Evolutionary conservation across 164 flowering plant species (phyloP).

Genomic region (Protea cynaroides): DNA sequence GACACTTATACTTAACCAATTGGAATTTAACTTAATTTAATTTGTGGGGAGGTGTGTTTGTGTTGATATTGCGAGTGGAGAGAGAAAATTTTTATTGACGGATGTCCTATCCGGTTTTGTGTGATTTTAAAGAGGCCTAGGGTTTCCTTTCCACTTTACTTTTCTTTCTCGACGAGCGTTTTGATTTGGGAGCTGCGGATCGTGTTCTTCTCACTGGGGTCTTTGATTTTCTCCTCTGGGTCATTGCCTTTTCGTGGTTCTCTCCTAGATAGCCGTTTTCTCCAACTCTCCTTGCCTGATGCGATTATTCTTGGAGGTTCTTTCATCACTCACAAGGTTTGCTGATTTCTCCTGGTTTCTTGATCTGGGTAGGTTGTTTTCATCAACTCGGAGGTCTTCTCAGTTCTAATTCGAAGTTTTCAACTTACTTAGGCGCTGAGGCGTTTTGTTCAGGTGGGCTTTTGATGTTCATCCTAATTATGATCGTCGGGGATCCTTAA

Average conservation of each 20-base stretch:
- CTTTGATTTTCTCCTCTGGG: constrained; percentile 2
- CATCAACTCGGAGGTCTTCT: constrained; percentile 4
- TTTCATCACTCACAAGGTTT: constrained; percentile 11
- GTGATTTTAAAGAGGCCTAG: constrained; percentile 25
- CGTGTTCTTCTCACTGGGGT: constrained; percentile 5
- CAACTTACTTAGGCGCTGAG: background rate
- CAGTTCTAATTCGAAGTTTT: constrained; percentile 7
- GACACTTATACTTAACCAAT: constrained; percentile 19
- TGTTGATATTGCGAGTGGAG: background rate
- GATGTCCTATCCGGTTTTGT: constrained; percentile 18
- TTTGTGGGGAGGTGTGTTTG: constrained; percentile 11
- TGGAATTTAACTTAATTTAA: constrained; percentile 18
- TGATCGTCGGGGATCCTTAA: background rate
- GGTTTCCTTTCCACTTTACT: constrained; percentile 31
- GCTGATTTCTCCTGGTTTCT: constrained; percentile 1
- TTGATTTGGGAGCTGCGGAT: constrained; percentile 16
- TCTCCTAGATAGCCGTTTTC: constrained; percentile 11
- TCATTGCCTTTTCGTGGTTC: constrained; percentile 9
- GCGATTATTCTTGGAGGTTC: constrained; percentile 8
- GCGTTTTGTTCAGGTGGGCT: background rate
- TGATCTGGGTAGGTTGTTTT: constrained; percentile 7
- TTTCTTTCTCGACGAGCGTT: constrained; percentile 11
- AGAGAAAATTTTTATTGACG: background rate
- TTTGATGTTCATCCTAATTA: background rate
- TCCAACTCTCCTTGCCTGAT: constrained; percentile 21